These are phyloP conservation scores for Amanita rubescens DNA, from an alignment of 768 basidiomycete species.

Conservation along the genomic window DNA sequence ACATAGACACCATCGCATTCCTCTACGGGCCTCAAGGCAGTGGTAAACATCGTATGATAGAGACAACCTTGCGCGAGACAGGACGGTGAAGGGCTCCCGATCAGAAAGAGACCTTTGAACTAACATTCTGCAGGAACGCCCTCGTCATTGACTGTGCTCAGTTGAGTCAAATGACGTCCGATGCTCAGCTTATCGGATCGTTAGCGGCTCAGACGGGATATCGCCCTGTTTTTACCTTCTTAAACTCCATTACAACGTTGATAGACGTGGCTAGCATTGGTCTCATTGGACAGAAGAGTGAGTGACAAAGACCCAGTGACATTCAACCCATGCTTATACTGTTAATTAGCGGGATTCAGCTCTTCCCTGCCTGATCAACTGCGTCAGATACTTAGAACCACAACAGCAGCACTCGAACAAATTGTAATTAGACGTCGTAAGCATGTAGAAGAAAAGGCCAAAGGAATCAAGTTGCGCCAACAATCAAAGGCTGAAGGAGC, in stretches of 20 bases:
- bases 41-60: conserved; percentile 62
- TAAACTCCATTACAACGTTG: conserved; percentile 72
- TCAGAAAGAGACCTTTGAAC: neutral
- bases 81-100: conserved; percentile 35
- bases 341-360: conserved; percentile 67
- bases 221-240: conserved; percentile 82
- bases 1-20: conserved; percentile 64
- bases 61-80: conserved; percentile 41
- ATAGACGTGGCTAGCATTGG: conserved; percentile 91
- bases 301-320: neutral
- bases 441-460: conserved; percentile 30
- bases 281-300: conserved; percentile 92
- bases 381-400: conserved; percentile 76
- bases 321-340: neutral
- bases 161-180: conserved; percentile 62
- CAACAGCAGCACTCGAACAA: conserved; percentile 60
- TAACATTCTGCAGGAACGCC: conserved; percentile 39
- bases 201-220: conserved; percentile 84
- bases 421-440: conserved; percentile 47
- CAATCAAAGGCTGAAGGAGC: neutral
- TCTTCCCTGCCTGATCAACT: conserved; percentile 77
- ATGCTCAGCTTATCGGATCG: conserved; percentile 54
- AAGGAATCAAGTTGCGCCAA: conserved; percentile 20
- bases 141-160: conserved; percentile 81
- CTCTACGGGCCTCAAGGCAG: conserved; percentile 81